Base-by-base conservation (phyloP, 2,329 filamentous ascomycete species). In the Cladosporium phlei region DNA sequence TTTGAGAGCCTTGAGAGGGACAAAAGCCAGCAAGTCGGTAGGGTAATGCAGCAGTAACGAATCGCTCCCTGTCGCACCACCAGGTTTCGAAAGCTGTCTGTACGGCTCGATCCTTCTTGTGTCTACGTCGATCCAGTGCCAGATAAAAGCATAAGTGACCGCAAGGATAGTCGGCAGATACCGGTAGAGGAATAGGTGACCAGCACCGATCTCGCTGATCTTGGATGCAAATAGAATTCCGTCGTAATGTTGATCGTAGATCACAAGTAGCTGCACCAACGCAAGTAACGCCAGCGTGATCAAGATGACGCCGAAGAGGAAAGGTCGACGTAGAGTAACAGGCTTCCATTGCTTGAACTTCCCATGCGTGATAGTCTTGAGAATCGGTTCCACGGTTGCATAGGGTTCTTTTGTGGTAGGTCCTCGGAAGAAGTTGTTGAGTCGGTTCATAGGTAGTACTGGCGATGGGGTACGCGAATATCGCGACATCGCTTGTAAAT, bases 71-170 rank as follows among this genome's bases (percentile, higher is more conserved):
- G 53, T 53, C 0, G 74, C 74, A 0, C 78, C 79, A 0, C 57
- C 53, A 0, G 54, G 11, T 8, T 69, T 73, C 0, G 77, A 80
- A 1, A 83, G 46, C 17, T 82, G 76, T 9, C 79, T 72, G 66
- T 74, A 84, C 0, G 80, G 79, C 25, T 84, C 78, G 34, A 83
- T 64, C 0, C 80, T 55, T 48, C 80, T 79, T 0, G 71, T 64
- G 27, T 84, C 77, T 0, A 83, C 57, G 40, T 83, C 79, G 0
- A 82, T 68, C 77, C 78, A 80, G 2, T 67, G 71, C 78, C 79
- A 83, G 0, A 74, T 35, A 1, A 82, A 66, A 29, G 77, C 76
- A 51, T 79, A 82, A 0, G 76, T 5, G 0, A 82, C 72, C 0
- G 78, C 72, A 0, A 80, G 40, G 0, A 81, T 65, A 0, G 74